Conservation (phyloP, 2,329 filamentous ascomycete species). For the Eurotiales sp. region DNA sequence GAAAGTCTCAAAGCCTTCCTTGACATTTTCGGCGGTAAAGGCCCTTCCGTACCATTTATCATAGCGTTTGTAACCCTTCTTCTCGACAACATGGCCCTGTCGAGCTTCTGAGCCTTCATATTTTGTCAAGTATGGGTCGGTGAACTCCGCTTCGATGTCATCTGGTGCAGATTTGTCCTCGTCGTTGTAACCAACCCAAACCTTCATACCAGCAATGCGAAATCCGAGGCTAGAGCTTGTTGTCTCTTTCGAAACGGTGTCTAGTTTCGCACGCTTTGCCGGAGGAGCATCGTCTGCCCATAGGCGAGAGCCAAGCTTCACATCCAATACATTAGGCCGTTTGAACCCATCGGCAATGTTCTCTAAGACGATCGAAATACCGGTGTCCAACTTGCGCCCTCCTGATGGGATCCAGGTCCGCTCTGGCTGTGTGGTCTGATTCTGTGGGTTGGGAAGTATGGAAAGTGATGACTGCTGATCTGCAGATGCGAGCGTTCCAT, state of each 20-base stretch:
- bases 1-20: constrained; percentile 57
- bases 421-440: constrained; percentile 36
- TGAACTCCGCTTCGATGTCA: constrained; percentile 24
- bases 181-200: constrained; percentile 45
- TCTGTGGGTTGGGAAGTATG: constrained; percentile 48
- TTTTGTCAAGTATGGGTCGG: constrained; percentile 30
- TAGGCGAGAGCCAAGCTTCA: constrained; percentile 81
- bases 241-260: constrained; percentile 56
- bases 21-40: constrained; percentile 54
- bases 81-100: constrained; percentile 41
- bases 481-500: constrained; percentile 65
- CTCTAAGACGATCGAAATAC: constrained; percentile 76
- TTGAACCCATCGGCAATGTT: constrained; percentile 79
- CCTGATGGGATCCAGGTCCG: constrained; percentile 46
- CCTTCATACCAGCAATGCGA: constrained; percentile 63
- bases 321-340: constrained; percentile 83
- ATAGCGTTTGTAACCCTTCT: constrained; percentile 55
- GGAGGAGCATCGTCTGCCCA: constrained; percentile 70
- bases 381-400: constrained; percentile 67
- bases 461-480: constrained; percentile 40
- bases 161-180: constrained; percentile 22
- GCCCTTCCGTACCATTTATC: constrained; percentile 64
- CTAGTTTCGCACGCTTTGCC: constrained; percentile 57
- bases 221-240: constrained; percentile 60
- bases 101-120: constrained; percentile 48